Evolutionary conservation across 2,329 filamentous ascomycete species (phyloP).

Genomic region (Metarhizium robertsii): DNA sequence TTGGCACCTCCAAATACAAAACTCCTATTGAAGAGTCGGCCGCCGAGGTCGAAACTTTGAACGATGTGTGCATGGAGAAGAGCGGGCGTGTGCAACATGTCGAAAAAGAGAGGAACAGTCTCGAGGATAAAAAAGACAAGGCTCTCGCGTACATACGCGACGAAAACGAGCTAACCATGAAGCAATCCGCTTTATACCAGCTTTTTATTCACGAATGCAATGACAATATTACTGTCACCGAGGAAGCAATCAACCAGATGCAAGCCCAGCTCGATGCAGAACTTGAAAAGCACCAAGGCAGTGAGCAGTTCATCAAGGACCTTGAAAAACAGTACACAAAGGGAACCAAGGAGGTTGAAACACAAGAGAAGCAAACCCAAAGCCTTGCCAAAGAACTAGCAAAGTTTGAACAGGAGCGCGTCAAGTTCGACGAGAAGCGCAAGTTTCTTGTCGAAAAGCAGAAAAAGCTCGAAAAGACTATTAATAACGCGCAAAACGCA

Average conservation of each 20-base stretch:
- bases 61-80: constrained; percentile 93
- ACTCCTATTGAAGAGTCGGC: constrained; percentile 91
- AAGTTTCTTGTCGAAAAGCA: constrained; percentile 88
- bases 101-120: constrained; percentile 86
- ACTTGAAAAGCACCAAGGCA: constrained; percentile 83
- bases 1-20: constrained; percentile 98
- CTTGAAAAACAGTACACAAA: constrained; percentile 78
- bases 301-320: constrained; percentile 81
- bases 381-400: constrained; percentile 75
- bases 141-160: constrained; percentile 81
- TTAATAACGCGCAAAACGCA: constrained; percentile 65
- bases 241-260: constrained; percentile 86
- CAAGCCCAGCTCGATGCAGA: constrained; percentile 79
- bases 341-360: constrained; percentile 74
- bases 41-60: constrained; percentile 79
- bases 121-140: constrained; percentile 96
- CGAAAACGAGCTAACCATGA: constrained; percentile 84
- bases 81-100: constrained; percentile 92
- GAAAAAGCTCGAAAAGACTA: constrained; percentile 89
- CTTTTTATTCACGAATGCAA: constrained; percentile 81
- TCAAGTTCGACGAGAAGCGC: constrained; percentile 96
- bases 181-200: constrained; percentile 88
- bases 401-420: constrained; percentile 89
- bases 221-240: constrained; percentile 79
- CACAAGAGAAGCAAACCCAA: constrained; percentile 73